Percentiles rank a stretch among this genome's conserved stretches.
These are phyloP conservation scores for Castanea sativa DNA, from an alignment of 306 rosid genomes.

Conservation along the genomic window DNA sequence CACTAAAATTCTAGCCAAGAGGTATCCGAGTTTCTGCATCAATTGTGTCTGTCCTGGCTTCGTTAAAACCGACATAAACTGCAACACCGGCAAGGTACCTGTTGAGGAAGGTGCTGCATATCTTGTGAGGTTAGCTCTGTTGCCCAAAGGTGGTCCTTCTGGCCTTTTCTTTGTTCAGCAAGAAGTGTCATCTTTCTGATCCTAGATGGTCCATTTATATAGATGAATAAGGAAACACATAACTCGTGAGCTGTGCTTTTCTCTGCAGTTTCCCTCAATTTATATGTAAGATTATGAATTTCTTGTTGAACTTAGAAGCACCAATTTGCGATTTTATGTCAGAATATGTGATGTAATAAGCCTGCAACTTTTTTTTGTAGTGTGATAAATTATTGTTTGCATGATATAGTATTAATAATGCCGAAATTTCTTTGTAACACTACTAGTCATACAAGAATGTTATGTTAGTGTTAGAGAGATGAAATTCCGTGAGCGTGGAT, in stretches of 20 bases:
- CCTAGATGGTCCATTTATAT: not conserved
- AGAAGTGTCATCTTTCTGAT: slow-evolving; percentile 32
- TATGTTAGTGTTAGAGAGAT: too few relatives aligned
- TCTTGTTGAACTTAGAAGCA: too few relatives aligned
- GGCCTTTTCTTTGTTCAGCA: slow-evolving; percentile 8
- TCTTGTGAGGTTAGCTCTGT: slow-evolving; percentile 39
- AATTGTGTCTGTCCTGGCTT: slow-evolving; percentile 46
- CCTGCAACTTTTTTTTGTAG: too few relatives aligned
- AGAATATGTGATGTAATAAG: too few relatives aligned
- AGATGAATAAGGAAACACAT: not conserved
- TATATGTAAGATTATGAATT: too few relatives aligned
- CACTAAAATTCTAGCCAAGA: slow-evolving; percentile 46
- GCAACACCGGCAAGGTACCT: slow-evolving; percentile 30
- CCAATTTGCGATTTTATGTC: too few relatives aligned
- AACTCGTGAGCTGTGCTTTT: not conserved
- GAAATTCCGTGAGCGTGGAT: too few relatives aligned
- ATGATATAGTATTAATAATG: too few relatives aligned
- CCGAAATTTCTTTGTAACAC: too few relatives aligned
- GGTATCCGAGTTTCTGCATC: slow-evolving; percentile 25
- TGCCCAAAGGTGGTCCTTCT: slow-evolving; percentile 16
- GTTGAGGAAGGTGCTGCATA: slow-evolving; percentile 43
- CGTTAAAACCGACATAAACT: slow-evolving; percentile 43
- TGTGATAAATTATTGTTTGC: too few relatives aligned
- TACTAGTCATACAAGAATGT: too few relatives aligned
- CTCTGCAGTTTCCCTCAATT: not conserved